A percentile compares a stretch with the other conserved stretches of the same genome.
phyloP scores from a whole-genome alignment of 1,139 yeast species.

The Yamadazyma dendronema region DNA sequence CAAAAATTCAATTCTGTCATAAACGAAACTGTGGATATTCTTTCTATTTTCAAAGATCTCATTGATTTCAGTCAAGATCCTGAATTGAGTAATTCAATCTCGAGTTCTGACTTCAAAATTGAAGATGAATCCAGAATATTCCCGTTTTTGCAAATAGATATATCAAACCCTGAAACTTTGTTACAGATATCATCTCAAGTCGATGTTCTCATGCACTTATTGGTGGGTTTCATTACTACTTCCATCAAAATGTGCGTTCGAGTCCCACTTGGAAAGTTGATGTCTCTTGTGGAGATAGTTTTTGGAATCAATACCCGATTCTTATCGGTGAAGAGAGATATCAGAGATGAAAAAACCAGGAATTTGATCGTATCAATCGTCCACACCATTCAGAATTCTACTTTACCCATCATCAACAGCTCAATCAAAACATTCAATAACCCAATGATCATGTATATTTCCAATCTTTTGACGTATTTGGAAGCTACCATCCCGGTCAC shows the following conservation, averaged over 20 bases:
- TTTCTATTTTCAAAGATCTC: slow-evolving; percentile 55
- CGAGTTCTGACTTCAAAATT: slow-evolving; percentile 7
- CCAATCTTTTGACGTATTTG: slow-evolving; percentile 46
- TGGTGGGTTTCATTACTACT: slow-evolving; percentile 43
- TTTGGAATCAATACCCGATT: slow-evolving; percentile 54
- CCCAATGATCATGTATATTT: slow-evolving; percentile 47
- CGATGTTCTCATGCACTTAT: slow-evolving; percentile 41
- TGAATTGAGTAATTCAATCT: slow-evolving; percentile 32
- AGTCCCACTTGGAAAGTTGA: slow-evolving; percentile 57
- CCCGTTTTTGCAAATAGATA: slow-evolving; percentile 53
- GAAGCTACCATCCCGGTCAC: slow-evolving; percentile 55
- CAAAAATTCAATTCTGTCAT: slow-evolving; percentile 32
- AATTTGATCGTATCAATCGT: slow-evolving; percentile 41
- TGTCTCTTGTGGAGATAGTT: slow-evolving; percentile 49
- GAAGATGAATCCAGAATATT: slow-evolving; percentile 21
- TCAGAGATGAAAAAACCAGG: slow-evolving; percentile 50
- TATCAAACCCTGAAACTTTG: slow-evolving; percentile 52
- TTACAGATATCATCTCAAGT: slow-evolving; percentile 51
- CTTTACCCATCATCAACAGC: slow-evolving; percentile 39
- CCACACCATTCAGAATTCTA: slow-evolving; percentile 40
- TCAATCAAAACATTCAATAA: slow-evolving; percentile 45
- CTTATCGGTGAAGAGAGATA: slow-evolving; percentile 54
- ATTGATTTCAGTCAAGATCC: slow-evolving; percentile 56
- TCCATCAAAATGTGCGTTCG: slow-evolving; percentile 48
- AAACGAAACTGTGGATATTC: slow-evolving; percentile 50